These are phyloP conservation scores for Parafenestella ontariensis DNA, from an alignment of 2,329 filamentous ascomycete genomes.

Conservation along the genomic window DNA sequence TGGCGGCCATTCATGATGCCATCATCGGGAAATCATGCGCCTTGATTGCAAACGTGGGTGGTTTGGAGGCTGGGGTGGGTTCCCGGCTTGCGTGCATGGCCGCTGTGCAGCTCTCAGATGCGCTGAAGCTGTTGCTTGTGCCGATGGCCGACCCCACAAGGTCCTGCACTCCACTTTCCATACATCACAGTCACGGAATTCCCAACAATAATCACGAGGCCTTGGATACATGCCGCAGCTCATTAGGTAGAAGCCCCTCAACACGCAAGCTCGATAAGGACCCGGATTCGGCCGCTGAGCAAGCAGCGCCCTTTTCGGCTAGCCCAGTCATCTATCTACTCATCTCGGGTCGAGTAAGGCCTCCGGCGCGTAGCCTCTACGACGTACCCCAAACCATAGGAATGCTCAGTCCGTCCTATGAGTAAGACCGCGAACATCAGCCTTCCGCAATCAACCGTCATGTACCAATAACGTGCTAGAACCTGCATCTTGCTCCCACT, in stretches of 20 bases:
- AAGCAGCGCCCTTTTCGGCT: slow-evolving; percentile 27
- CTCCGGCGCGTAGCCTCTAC: slow-evolving; percentile 6
- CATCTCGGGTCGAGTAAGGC: slow-evolving; percentile 12
- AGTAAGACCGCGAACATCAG: slow-evolving; percentile 14
- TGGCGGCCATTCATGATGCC: slow-evolving; percentile 30
- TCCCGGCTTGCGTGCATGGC: slow-evolving; percentile 12
- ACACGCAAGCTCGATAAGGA: slow-evolving; percentile 36
- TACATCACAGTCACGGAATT: slow-evolving; percentile 35
- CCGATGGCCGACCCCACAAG: slow-evolving; percentile 28
- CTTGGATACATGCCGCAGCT: slow-evolving; percentile 20
- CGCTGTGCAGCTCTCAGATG: slow-evolving; percentile 12
- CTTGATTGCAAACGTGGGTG: slow-evolving; percentile 43
- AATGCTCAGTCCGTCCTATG: slow-evolving; percentile 4
- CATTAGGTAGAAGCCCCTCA: slow-evolving; percentile 23
- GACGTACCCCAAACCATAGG: slow-evolving; percentile 14
- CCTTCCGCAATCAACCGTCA: slow-evolving; percentile 19
- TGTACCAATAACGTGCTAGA: slow-evolving; percentile 13
- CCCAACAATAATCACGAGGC: slow-evolving; percentile 23
- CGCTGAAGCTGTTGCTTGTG: slow-evolving; percentile 12
- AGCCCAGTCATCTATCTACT: slow-evolving; percentile 24
- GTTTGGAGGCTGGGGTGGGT: slow-evolving; percentile 38
- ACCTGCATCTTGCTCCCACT: slow-evolving; percentile 1
- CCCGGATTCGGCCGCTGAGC: slow-evolving; percentile 34
- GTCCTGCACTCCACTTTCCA: slow-evolving; percentile 25
- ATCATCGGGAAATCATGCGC: slow-evolving; percentile 44